Percentiles rank a stretch among this genome's conserved stretches.
Evolutionary conservation across 768 basidiomycete genomes (phyloP).

Genomic region (Omphalotus guepiniiformis): DNA sequence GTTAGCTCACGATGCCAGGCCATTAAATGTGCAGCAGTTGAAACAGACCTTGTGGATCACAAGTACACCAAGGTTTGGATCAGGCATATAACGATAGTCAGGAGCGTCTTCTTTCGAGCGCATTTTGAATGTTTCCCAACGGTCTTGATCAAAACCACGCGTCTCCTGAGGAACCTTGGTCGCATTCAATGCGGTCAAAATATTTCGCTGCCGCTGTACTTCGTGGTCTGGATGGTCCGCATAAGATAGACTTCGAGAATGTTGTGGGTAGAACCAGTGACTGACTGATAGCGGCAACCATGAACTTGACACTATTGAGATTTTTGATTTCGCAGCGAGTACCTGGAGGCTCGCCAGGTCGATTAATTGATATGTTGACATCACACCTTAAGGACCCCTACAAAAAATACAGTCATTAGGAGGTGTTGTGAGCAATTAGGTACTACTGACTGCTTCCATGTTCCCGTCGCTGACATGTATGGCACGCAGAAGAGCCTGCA

Average conservation of each 20-base stretch:
- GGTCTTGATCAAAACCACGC: slow-evolving; percentile 82
- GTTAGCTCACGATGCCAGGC: neutral
- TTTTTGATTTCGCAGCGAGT: slow-evolving; percentile 98
- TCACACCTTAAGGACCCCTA: slow-evolving; percentile 95
- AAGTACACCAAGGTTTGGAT: slow-evolving; percentile 84
- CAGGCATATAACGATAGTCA: slow-evolving; percentile 98
- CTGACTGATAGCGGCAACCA: slow-evolving; percentile 81
- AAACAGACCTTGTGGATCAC: slow-evolving; percentile 45
- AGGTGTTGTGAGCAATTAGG: neutral
- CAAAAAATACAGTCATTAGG: slow-evolving; percentile 1
- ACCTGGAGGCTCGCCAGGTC: slow-evolving; percentile 54
- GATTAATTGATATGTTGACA: slow-evolving; percentile 90
- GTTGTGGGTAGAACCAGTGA: slow-evolving; percentile 7
- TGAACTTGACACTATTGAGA: slow-evolving; percentile 84
- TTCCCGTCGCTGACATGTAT: slow-evolving; percentile 91
- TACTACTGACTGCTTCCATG: slow-evolving; percentile 82
- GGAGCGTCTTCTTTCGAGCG: slow-evolving; percentile 91
- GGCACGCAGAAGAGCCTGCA: slow-evolving; percentile 78
- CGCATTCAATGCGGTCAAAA: slow-evolving; percentile 33
- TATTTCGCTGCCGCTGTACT: slow-evolving; percentile 68
- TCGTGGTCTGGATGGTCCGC: slow-evolving; percentile 49
- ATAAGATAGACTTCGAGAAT: neutral
- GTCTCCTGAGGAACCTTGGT: slow-evolving; percentile 74
- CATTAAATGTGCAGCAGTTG: neutral
- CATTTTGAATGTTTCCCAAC: slow-evolving; percentile 74